phyloP scores from a whole-genome alignment of 148 eudicot genomes.

The Euryodendron excelsum region DNA sequence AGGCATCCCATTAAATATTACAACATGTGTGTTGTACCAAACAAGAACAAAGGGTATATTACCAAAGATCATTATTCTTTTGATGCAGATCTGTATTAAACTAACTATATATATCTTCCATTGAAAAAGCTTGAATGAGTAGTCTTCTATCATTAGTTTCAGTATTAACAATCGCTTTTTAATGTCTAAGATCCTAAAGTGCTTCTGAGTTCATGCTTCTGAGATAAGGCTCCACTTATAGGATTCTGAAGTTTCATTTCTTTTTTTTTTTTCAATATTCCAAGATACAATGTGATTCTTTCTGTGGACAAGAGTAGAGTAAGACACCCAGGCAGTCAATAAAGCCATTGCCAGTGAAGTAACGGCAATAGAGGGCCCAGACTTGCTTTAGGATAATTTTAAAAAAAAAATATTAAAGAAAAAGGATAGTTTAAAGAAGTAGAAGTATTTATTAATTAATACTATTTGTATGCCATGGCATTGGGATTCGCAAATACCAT shows the following conservation, averaged over 20 bases:
- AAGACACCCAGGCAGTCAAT: too few relatives aligned
- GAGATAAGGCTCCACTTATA: neutral
- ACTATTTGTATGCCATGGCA: too few relatives aligned
- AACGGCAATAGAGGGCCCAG: too few relatives aligned
- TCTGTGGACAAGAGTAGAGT: too few relatives aligned
- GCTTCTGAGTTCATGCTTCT: neutral
- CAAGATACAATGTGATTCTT: neutral
- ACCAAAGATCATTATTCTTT: neutral
- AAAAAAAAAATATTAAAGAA: too few relatives aligned
- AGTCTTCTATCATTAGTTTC: neutral
- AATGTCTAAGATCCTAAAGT: neutral
- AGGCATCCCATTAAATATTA: neutral
- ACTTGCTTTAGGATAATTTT: too few relatives aligned
- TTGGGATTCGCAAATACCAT: too few relatives aligned
- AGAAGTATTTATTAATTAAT: too few relatives aligned
- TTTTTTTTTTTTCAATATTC: neutral
- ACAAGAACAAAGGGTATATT: constrained; percentile 9
- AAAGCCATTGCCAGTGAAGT: too few relatives aligned
- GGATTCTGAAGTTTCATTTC: neutral
- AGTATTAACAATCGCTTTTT: neutral
- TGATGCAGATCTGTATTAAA: constrained; percentile 4
- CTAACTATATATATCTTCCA: neutral
- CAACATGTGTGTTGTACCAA: neutral
- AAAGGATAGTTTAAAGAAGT: too few relatives aligned
- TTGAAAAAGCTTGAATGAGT: neutral